Evolutionary conservation across 192 early-diverging fungal genomes (phyloP), one percentile per base, ranked within the genome.

Genomic region (Glomus cerebriforme): DNA sequence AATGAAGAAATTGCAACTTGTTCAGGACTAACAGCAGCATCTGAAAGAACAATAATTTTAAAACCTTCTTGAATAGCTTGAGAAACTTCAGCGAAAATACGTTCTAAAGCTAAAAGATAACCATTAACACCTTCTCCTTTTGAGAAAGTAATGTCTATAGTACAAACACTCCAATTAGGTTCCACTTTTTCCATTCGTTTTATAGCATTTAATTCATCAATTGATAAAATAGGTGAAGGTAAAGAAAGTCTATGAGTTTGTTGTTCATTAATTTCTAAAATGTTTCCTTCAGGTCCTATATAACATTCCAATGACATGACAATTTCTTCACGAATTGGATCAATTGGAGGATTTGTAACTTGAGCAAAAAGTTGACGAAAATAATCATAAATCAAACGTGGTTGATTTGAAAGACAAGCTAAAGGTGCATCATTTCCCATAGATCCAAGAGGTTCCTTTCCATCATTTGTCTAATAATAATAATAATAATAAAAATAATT

Each of bases 391-490:
- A 95, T 87, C 68, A 97, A 89, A 45, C 95, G 93, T 27, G 97
- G 96, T 76, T 94, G 87, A 32, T 86, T 86, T 15, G 96, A 91
- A 76, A 99, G 83, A 88, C 98, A 99, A 10, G 98, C 97, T 37
- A 99, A 90, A 45, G 96, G 93, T 10, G 92, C 92, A 85, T 99
- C 98, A 85, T 96, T 97, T 82, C 98, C 98, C 98, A 98, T 99
- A 37, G 96, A 98, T 13, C 98, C 98, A 35, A 99, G 91, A 19
- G 97, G 93, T 86, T 99, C 98, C 86, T 99, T 98, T 65, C 96
- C 97, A 63, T 93, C 88, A 12, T 73, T 84, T 19, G 85, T 78
- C 77, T 78, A 69, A 62, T 62, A 47, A 39, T 15, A 37, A 37
- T 39, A 74, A 60, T 24, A 34, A 29, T 34, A 34, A 49, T 17